Base-by-base conservation (phyloP, 2,329 filamentous ascomycete genomes). In the Paraphoma chrysanthemicola region DNA sequence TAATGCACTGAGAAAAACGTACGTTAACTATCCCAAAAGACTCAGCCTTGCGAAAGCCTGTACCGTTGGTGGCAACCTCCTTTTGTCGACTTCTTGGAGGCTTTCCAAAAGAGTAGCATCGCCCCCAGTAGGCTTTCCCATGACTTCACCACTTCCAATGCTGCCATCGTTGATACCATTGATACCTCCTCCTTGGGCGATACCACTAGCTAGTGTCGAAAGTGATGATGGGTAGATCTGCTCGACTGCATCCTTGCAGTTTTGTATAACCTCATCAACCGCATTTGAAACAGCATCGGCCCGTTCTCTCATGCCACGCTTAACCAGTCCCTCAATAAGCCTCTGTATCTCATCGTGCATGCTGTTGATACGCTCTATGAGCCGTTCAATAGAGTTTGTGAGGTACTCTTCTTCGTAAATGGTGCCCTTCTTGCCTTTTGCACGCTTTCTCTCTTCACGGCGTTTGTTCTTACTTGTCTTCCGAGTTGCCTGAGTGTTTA, bases 391-490 rank as follows among this genome's bases (percentile, higher is more conserved):
- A 65, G 90, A 94, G 75, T 93, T 95, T 56, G 97, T 89, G 5
- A 99, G 85, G 76, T 99, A 99, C 77, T 98, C 95, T 73, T 98
- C 94, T 77, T 99, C 95, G 76, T 99, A 99, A 5, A 99, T 91
- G 14, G 92, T 97, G 10, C 95, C 95, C 81, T 98, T 98, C 76
- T 97, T 94, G 23, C 95, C 95, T 7, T 92, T 83, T 0, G 95
- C 95, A 14, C 94, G 88, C 84, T 99, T 99, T 76, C 96, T 88
- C 82, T 99, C 95, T 77, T 99, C 95, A 17, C 93, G 85, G 23
- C 90, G 84, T 50, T 93, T 88, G 72, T 96, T 97, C 82, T 95
- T 96, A 71, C 87, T 90, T 41, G 92, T 97, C 56, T 90, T 90
- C 11, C 93, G 85, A 48, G 88, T 91, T 2, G 90, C 88, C 30